Base-by-base conservation (phyloP, 164 flowering plant species). In the Nymphaea colorata region DNA sequence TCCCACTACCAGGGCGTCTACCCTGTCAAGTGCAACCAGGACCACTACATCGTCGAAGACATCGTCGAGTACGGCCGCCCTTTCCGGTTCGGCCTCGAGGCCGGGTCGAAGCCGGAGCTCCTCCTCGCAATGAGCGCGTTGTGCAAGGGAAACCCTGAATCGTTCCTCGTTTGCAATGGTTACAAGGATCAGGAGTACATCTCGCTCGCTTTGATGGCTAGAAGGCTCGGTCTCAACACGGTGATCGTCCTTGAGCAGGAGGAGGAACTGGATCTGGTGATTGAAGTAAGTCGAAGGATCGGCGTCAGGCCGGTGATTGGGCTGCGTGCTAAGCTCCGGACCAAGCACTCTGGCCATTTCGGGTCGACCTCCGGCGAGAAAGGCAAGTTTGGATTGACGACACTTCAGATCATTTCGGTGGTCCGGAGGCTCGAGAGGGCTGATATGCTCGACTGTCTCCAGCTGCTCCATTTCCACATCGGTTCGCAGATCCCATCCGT, bases 311-410 rank as follows among this genome's bases (percentile, higher is more conserved):
- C 96, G 2, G 87, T 89, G 12, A 82, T 94, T 61, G 99, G 99
- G 0, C 16, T 90, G 42, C 74, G 99, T n/a, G 99, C 99, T 0
- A 93, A 90, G 86, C 80, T 93, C 53, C 76, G 96, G 76, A 91
- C 99, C 3, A 94, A 87, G 80, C 97, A 94, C 70, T 81, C 92
- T 2, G 99, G 99, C 18, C 99, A 94, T 77, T 94, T 91, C 63
- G 99, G 99, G n/a, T 82, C 96, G 5, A 94, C 97, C 42, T 94
- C 99, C 0, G 99, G 99, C n/a, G 99, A 91, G 82, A 94, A 86
- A 44, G 99, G 99, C 4, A 94, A 94, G 76, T 94, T 94, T 62
- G 99, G 99, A 14, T 71, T 94, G 47, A 91, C 89, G 0, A 85
- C 96, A 0, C 69, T 78, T 6, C 97, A 94, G 76, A 85, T 94